Evolutionary conservation across 192 early-diverging fungal species (phyloP), one percentile per base, ranked within the genome.

Genomic region (Coemansia nantahalensis): DNA sequence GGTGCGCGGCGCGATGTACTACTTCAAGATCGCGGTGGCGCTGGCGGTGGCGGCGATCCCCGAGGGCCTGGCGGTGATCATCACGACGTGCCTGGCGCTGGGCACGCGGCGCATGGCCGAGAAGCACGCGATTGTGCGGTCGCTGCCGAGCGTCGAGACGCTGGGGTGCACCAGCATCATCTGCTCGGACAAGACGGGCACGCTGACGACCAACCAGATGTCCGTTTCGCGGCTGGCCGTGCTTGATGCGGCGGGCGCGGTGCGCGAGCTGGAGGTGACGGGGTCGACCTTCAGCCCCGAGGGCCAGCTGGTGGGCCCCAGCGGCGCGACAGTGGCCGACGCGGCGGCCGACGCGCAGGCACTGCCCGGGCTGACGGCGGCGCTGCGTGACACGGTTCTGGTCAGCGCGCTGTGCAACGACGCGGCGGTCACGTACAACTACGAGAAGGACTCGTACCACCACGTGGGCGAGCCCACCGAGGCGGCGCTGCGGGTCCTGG

Each of bases 181-280:
- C 64, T 99, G 97, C 77, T 95, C 94, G 9, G 97, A 99, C 83
- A 99, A 99, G 80, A 99, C 97, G 15, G 97, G 97, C 44, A 99
- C 97, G 28, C 80, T 99, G 62, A 99, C 97, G 12, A 97, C 94
- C 22, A 96, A 96, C 76, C 90, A 96, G 68, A 99, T 99, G 97
- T 88, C 86, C 49, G 89, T 90, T 9, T 78, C 87, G n/a, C 79
- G 81, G 28, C 62, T 84, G 16, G 38, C 63, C 18, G 79, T 92
- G 2, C 75, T 83, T 34, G 82, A 81, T 45, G 61, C 56, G 11
- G 44, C 54, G 5, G 73, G 62, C 22, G 37, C 61, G 5, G 44
- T 86, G 21, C 50, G 77, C 44, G 94, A 97, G 70, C 84, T 84
- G 45, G 58, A 83, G 31, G 84, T 97, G 17, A 81, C 86, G 10